Conservation (phyloP, 495 filamentous ascomycete species). For the Podospora bellae-mahoneyi region DNA sequence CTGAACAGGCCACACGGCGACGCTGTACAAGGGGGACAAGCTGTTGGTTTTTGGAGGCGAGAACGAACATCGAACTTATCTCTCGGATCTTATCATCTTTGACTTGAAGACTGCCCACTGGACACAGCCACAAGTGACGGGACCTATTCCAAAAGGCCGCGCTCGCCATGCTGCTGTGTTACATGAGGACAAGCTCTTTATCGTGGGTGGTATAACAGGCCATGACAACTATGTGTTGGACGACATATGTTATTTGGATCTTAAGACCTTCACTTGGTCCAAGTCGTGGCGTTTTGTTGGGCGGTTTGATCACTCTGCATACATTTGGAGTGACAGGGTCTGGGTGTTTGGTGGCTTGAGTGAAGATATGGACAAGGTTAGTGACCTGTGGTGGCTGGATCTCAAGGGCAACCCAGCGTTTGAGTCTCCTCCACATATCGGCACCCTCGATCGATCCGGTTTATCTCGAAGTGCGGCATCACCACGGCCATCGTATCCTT, state of each 20-base stretch:
- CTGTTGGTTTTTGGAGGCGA: conserved; percentile 94
- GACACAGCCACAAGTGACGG: conserved; percentile 84
- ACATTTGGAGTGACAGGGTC: conserved; percentile 80
- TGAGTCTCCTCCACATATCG: conserved; percentile 67
- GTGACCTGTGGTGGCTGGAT: conserved; percentile 95
- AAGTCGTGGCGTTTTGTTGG: conserved; percentile 91
- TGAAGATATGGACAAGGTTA: conserved; percentile 91
- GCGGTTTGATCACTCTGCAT: conserved; percentile 89
- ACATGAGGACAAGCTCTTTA: conserved; percentile 93
- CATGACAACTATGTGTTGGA: conserved; percentile 86
- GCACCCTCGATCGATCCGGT: conserved; percentile 52
- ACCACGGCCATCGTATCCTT: conserved; percentile 42
- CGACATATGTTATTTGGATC: conserved; percentile 91
- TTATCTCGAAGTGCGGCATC: conserved; percentile 38
- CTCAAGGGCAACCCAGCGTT: conserved; percentile 84
- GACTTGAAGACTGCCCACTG: conserved; percentile 90
- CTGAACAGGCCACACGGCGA: conserved; percentile 82
- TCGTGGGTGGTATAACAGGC: conserved; percentile 84
- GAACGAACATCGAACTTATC: conserved; percentile 92
- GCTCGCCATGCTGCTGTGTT: conserved; percentile 91
- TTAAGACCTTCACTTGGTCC: conserved; percentile 98
- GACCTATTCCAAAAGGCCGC: conserved; percentile 78
- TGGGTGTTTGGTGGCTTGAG: conserved; percentile 97
- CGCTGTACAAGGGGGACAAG: conserved; percentile 88
- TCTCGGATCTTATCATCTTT: conserved; percentile 94